These are phyloP conservation scores for Cupressus sempervirens DNA, from an alignment of 75 land plant species.

Conservation along the genomic window DNA sequence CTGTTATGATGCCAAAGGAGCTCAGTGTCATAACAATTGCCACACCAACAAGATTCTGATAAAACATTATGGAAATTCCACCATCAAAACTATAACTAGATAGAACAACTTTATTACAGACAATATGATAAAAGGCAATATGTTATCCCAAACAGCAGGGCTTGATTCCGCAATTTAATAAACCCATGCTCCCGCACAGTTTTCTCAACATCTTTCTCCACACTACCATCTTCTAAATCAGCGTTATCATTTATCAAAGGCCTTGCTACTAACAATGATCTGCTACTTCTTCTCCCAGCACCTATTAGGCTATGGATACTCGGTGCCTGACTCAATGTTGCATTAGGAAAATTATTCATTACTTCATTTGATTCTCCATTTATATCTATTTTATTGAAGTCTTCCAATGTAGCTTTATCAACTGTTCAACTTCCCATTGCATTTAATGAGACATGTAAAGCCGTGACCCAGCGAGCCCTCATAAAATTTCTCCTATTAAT, in stretches of 20 bases:
- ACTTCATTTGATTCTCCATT: background rate
- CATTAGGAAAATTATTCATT: constrained; percentile 3
- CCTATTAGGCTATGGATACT: background rate
- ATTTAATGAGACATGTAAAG: constrained; percentile 2
- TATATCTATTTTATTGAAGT: too few relatives aligned
- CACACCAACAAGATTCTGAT: too few relatives aligned
- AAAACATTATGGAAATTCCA: constrained; percentile 90
- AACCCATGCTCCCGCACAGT: constrained; percentile 18
- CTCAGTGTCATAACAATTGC: too few relatives aligned
- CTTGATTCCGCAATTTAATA: constrained; percentile 63
- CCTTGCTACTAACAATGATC: background rate
- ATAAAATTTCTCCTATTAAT: too few relatives aligned
- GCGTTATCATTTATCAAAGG: constrained; percentile 15
- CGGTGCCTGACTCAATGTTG: constrained; percentile 7
- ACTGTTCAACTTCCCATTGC: background rate
- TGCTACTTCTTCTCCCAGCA: constrained; percentile 7
- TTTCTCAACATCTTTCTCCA: constrained; percentile 38
- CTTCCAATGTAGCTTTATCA: too few relatives aligned
- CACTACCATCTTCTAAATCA: constrained; percentile 65
- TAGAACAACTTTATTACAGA: constrained; percentile 82
- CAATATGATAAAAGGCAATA: constrained; percentile 92
- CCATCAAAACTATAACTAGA: constrained; percentile 82
- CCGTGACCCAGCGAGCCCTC: too few relatives aligned
- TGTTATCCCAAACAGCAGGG: constrained; percentile 79
- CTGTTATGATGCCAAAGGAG: too few relatives aligned